Base-by-base conservation (phyloP, 108 stramenopile genomes). In the Stephanodiscus minutulus region DNA sequence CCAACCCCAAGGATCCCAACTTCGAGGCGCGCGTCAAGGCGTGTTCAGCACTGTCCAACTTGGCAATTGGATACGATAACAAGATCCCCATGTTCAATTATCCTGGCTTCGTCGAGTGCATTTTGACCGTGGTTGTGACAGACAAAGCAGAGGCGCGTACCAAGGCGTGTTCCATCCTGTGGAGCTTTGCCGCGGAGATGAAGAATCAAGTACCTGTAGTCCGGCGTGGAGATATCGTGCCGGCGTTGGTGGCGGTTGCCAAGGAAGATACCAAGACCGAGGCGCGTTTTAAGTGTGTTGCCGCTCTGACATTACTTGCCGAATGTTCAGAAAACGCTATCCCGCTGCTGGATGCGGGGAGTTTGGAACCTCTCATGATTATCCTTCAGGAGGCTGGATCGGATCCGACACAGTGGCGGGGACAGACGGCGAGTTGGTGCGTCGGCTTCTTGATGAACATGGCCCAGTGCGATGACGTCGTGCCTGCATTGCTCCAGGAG, bases 381-480 rank as follows among this genome's bases (percentile, higher is more conserved):
- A 89, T 95, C 57, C 60, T 95, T 24, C 94, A 92, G 64, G 89
- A 95, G 64, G 94, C 94, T 12, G 94, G 94, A n/a, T 86, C 94
- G 21, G 94, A 95, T 79, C 94, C 94, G 13, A 92, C 94, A 7
- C 94, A 92, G 66, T 95, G 94, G 94, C 91, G 88, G 71, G 94
- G 94, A 59, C 94, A 95, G 70, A 95, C 94, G 3, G 94, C 94
- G 18, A 91, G 90, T 24, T 95, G 94, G 94, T 95, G 94, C 72
- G 94, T 95, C 36, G 94, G 94, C n/a, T 95, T 95, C 66, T 60
- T 95, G n/a, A 95, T 95, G 94, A 95, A 95, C 70, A 92, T 95
- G 78, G 89, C 94, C 9, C 94, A 95, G 56, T 87, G 88, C 57
- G 94, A 95, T 66, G 94, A 95, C 65, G 94, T 91, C 33, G 94